These are phyloP conservation scores for Jackrogersella multiformis DNA, from an alignment of 495 filamentous ascomycete species.

Conservation along the genomic window DNA sequence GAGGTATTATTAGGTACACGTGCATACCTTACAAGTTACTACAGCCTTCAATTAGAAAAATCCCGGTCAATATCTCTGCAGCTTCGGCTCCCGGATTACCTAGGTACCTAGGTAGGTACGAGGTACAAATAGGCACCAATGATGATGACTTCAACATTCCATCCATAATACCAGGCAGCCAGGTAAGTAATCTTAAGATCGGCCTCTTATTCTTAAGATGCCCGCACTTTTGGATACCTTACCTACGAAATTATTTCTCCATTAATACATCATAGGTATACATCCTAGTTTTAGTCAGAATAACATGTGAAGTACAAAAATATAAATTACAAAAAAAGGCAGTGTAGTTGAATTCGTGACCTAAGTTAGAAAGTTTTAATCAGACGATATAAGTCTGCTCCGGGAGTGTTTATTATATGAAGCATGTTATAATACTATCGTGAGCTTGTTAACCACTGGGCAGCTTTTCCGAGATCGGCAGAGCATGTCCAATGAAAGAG, in stretches of 20 bases:
- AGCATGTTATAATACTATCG: not conserved
- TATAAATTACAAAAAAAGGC: too few species aligned
- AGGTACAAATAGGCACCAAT: conserved; percentile 20
- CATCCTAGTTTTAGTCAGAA: not conserved
- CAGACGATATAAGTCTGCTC: not conserved
- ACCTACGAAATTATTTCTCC: conserved; percentile 15
- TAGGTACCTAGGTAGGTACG: too few species aligned
- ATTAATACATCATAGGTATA: conserved; percentile 14
- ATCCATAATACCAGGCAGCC: not conserved
- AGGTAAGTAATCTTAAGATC: conserved; percentile 31
- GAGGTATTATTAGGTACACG: conserved; percentile 35
- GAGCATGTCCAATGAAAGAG: conserved; percentile 9
- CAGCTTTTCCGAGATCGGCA: conserved; percentile 31
- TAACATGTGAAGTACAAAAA: conserved; percentile 7
- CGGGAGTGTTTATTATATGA: not conserved
- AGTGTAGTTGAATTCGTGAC: too few species aligned
- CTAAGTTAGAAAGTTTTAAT: not conserved
- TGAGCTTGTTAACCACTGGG: too few species aligned
- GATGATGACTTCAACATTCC: conserved; percentile 24
- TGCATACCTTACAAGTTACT: conserved; percentile 26
- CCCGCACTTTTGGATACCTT: not conserved
- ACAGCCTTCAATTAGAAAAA: conserved; percentile 15
- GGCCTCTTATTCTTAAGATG: conserved; percentile 28
- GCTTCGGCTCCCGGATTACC: conserved; percentile 35
- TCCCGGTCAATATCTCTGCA: conserved; percentile 27